Conservation (phyloP, 2,329 filamentous ascomycete genomes). For the Pseudogymnoascus sp. region DNA sequence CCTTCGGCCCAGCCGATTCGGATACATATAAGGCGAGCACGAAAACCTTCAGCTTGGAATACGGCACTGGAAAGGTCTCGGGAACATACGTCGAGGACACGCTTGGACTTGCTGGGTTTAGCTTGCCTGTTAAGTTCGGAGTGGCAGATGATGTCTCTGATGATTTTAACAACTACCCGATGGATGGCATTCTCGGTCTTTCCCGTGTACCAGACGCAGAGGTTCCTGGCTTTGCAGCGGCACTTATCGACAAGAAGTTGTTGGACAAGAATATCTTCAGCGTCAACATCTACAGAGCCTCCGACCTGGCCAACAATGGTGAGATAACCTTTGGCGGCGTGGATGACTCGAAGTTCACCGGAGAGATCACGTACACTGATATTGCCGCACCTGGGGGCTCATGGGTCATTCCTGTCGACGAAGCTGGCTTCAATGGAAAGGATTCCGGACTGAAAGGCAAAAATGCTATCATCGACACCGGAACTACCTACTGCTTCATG, state of each 20-base stretch:
- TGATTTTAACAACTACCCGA: slow-evolving; percentile 70
- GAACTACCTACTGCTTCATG: slow-evolving; percentile 71
- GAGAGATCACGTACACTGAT: slow-evolving; percentile 58
- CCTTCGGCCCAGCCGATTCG: slow-evolving; percentile 60
- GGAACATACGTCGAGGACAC: slow-evolving; percentile 61
- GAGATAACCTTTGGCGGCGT: slow-evolving; percentile 69
- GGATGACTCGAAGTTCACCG: slow-evolving; percentile 58
- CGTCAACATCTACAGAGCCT: slow-evolving; percentile 59
- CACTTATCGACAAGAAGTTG: slow-evolving; percentile 46
- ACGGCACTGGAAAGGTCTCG: slow-evolving; percentile 65
- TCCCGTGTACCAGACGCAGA: slow-evolving; percentile 47
- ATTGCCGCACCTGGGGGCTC: slow-evolving; percentile 45
- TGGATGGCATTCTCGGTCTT: slow-evolving; percentile 80
- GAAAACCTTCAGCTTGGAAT: slow-evolving; percentile 56
- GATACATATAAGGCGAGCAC: slow-evolving; percentile 47
- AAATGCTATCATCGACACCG: slow-evolving; percentile 71
- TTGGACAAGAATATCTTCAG: slow-evolving; percentile 61
- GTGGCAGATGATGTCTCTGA: slow-evolving; percentile 61
- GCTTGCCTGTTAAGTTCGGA: slow-evolving; percentile 60
- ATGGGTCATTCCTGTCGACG: slow-evolving; percentile 67
- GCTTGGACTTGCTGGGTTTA: slow-evolving; percentile 57
- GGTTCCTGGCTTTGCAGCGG: slow-evolving; percentile 59
- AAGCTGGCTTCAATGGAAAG: slow-evolving; percentile 53
- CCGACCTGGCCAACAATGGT: slow-evolving; percentile 60
- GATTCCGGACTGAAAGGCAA: slow-evolving; percentile 37